These are phyloP conservation scores for Cylindrotheca closterium DNA, from an alignment of 108 stramenopile genomes.

Conservation along the genomic window DNA sequence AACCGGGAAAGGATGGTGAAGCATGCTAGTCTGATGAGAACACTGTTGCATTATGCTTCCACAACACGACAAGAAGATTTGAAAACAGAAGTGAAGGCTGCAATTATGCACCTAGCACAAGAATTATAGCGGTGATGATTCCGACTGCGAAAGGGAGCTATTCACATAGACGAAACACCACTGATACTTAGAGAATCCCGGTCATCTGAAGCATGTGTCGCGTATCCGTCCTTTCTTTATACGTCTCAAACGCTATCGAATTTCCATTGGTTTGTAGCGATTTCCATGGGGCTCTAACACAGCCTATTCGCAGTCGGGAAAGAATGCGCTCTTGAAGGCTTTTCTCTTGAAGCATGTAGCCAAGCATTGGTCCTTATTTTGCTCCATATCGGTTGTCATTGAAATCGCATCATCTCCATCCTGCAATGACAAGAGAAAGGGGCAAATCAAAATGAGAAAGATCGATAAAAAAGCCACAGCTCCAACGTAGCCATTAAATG, in stretches of 20 bases:
- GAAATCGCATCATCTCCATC: conserved; percentile 73
- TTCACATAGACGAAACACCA: background rate
- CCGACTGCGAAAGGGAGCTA: too few species aligned
- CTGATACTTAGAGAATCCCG: background rate
- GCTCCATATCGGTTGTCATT: conserved; percentile 79
- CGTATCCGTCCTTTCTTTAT: too few species aligned
- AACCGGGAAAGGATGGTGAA: conserved; percentile 27
- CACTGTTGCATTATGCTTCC: conserved; percentile 37
- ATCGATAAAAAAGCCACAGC: background rate
- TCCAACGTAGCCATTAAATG: conserved; percentile 23
- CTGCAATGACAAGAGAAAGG: background rate
- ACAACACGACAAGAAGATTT: conserved; percentile 9
- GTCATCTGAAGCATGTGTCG: background rate
- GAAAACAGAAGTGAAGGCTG: conserved; percentile 40
- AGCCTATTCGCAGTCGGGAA: conserved; percentile 70
- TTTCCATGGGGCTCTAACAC: background rate
- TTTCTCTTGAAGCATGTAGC: conserved; percentile 85
- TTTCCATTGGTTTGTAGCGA: too few species aligned
- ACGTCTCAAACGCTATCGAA: background rate
- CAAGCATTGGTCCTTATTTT: conserved; percentile 76
- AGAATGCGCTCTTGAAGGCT: conserved; percentile 79
- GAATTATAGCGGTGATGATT: conserved; percentile 18
- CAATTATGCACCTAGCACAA: conserved; percentile 42
- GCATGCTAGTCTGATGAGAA: conserved; percentile 28
- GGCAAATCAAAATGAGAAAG: background rate